Base-by-base conservation (phyloP, 495 filamentous ascomycete species). In the Neurospora sp. region DNA sequence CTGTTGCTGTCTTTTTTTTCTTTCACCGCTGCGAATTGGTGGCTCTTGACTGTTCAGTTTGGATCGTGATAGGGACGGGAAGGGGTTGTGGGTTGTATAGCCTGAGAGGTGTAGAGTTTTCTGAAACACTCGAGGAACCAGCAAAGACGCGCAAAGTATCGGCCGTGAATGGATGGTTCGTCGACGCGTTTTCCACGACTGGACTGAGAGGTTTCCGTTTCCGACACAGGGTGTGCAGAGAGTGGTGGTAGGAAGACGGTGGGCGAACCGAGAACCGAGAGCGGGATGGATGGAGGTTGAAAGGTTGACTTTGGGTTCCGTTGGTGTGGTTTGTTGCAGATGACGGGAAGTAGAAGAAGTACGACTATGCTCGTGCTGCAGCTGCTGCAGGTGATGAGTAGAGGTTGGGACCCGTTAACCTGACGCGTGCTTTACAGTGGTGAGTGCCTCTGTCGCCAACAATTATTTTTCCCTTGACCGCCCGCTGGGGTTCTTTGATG, bases 81-180 rank as follows among this genome's bases (percentile, higher is more conserved):
- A 42, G 14, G 14, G 14, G 72, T 76, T 66, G 74, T 74, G 72
- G 76, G 54, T 69, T 72, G 69, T 54, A 46, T 54, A 70, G 70
- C n/a, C n/a, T n/a, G n/a, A n/a, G 48, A 27, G 14, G 54, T 66
- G 54, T 66, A 66, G 27, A 35, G 14, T 66, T 66, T 66, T 35
- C 54, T 66, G 54, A 66, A 66, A 66, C 54, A 66, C 54, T 54
- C 20, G 9, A 9, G 8, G 27, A 18, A 46, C 40, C 40, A 42
- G 41, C 46, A 59, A 59, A 14, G 48, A 66, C 54, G 54, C 54
- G 54, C 54, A 37, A 66, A 37, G 54, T 66, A 10, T 35, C 54
- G 54, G 54, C 54, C 6, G 54, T 31, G 54, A 18, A 66, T 31
- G 54, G 54, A 66, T 6, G 27, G 54, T 66, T 66, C 14, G 54